phyloP scores from a whole-genome alignment of 2,329 filamentous ascomycete genomes.

The Fusarium sp. region DNA sequence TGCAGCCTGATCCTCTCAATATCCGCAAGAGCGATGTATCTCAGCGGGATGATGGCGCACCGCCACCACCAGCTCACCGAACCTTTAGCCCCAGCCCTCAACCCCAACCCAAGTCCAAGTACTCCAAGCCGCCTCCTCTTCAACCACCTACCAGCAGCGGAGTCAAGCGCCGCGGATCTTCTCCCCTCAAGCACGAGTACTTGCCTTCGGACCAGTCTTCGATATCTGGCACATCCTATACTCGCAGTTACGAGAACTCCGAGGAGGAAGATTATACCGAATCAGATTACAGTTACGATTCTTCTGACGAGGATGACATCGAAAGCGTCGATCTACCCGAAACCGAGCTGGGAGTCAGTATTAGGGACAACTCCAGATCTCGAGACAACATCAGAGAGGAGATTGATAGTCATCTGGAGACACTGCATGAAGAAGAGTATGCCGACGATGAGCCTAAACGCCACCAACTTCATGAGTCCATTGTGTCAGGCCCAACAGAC shows the following conservation, averaged over 20 bases:
- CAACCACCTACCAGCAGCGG: conserved; percentile 58
- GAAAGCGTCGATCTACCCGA: conserved; percentile 71
- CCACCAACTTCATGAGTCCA: conserved; percentile 52
- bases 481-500: conserved; percentile 62
- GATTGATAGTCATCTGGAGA: conserved; percentile 53
- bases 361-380: conserved; percentile 64
- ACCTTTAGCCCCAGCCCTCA: conserved; percentile 51
- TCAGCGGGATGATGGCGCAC: conserved; percentile 65
- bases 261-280: conserved; percentile 55
- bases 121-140: conserved; percentile 58
- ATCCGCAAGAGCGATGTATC: conserved; percentile 51
- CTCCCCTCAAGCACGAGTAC: conserved; percentile 96
- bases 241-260: conserved; percentile 61
- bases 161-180: conserved; percentile 81
- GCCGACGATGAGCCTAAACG: conserved; percentile 32
- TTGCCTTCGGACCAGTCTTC: conserved; percentile 80
- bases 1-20: conserved; percentile 54
- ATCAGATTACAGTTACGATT: conserved; percentile 62
- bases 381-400: conserved; percentile 45
- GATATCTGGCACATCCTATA: conserved; percentile 68
- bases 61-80: conserved; percentile 66
- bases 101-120: conserved; percentile 43
- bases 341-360: conserved; percentile 69
- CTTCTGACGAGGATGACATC: conserved; percentile 63
- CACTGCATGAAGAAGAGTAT: conserved; percentile 30